phyloP scores from a whole-genome alignment of 257 asterid genomes.

The Vinca minor region DNA sequence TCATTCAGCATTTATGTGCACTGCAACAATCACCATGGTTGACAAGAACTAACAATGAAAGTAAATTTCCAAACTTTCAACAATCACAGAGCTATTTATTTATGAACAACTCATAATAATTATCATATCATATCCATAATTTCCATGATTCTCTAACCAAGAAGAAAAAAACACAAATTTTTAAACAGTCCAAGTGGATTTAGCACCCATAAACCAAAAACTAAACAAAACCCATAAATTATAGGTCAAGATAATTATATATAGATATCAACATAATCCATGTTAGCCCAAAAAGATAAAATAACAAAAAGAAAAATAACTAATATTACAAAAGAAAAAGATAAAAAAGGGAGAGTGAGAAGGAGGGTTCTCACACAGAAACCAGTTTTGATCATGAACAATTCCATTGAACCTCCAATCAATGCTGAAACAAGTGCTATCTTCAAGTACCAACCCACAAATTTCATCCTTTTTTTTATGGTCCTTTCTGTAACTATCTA shows the following conservation, averaged over 20 bases:
- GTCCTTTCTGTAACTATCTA: background rate
- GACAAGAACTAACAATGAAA: background rate
- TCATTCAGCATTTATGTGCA: no score
- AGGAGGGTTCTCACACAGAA: conserved; percentile 74
- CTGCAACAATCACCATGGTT: no score
- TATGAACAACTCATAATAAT: background rate
- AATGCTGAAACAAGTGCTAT: conserved; percentile 52
- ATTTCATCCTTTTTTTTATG: conserved; percentile 43
- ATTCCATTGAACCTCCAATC: conserved; percentile 87
- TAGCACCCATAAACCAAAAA: background rate
- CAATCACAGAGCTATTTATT: background rate
- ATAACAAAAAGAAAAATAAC: background rate
- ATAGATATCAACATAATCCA: background rate
- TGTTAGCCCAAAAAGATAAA: background rate
- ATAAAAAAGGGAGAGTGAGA: conserved; percentile 22
- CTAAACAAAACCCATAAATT: background rate
- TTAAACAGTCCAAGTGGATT: background rate
- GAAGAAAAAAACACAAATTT: conserved; percentile 1
- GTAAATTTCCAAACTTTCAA: background rate
- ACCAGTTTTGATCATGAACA: conserved; percentile 94
- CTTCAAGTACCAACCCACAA: conserved; percentile 80
- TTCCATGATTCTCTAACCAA: background rate
- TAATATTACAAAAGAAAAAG: background rate
- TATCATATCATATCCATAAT: background rate
- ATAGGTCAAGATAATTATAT: background rate